Base-by-base conservation (phyloP, 176 grass and related monocot genomes). In the Chloris gayana region DNA sequence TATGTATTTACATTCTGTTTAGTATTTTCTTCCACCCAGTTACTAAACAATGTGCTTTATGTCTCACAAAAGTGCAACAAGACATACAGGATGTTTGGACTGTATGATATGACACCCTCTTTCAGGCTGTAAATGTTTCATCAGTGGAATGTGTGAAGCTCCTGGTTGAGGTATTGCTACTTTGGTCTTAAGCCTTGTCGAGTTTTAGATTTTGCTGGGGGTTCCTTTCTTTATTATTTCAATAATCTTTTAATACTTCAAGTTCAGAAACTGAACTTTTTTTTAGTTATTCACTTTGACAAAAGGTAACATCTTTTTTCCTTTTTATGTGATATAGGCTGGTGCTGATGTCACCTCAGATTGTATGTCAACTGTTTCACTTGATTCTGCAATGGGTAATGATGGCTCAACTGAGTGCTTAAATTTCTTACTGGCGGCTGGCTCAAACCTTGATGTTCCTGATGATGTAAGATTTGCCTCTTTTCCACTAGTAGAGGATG, bases 101-200 rank as follows among this genome's bases (percentile, higher is more conserved):
- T 21, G 45, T 66, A 54, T 74, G 41, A 30, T 73, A 82, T 75
- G 61, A 83, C 81, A 75, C 71, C 81, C 81, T 83, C 46, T 67
- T 83, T 57, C 81, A 75, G 46, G 81, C 81, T 32, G 26, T 83
- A 75, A 56, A 67, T 67, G 60, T 57, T 75, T 67, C 71, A 29
- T 67, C 81, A 67, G 33, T 75, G 24, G 19, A 83, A 75, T 83
- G 81, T 30, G 61, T 67, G 46, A 83, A 83, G 47, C 81, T 83
- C 59, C 60, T 83, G 32, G 62, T 83, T 83, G 61, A 83, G 71
- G 81, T 72, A 82, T 46, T 72, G 14, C 26, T 49, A 56, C 3
- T 60, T 60, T 44, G 41, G 41, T 12, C 41, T 44, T 44, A 13
- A 13, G 41, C 41, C 9, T 80, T 80, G 24, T 70, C 50, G 41